Conservation (phyloP, 1,284 basidiomycete genomes). For the Leccinum colubrinum region DNA sequence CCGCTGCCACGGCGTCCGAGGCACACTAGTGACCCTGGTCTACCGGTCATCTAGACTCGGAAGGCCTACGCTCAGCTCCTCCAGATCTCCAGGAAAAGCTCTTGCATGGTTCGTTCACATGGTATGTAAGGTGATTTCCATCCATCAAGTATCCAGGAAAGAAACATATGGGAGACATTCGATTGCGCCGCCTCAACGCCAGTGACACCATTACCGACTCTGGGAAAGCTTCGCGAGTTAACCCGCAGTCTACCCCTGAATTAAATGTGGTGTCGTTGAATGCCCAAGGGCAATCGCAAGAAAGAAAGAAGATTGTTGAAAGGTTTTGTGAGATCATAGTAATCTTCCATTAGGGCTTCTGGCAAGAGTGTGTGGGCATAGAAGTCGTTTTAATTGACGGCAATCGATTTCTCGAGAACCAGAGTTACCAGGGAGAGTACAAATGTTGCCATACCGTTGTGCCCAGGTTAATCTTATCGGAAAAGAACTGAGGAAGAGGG, state of each 20-base stretch:
- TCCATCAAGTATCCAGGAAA: background rate
- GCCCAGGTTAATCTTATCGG: background rate
- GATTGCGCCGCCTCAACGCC: background rate
- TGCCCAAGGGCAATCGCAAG: background rate
- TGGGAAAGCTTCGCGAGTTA: background rate
- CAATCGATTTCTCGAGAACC: background rate
- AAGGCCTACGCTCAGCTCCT: background rate
- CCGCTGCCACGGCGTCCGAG: too few species aligned
- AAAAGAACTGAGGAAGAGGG: background rate
- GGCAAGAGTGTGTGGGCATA: background rate
- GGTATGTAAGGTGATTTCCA: background rate
- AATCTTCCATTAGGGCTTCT: background rate
- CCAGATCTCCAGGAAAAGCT: background rate
- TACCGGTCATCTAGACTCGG: background rate
- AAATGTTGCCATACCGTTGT: background rate
- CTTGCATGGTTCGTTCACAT: background rate
- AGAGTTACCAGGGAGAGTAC: background rate
- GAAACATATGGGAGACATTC: background rate
- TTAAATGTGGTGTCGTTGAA: background rate
- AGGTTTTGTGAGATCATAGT: background rate
- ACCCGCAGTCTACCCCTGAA: background rate
- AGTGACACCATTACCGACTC: background rate
- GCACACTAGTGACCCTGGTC: background rate
- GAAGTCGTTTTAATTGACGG: background rate
- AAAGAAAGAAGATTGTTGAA: background rate